Evolutionary conservation across 352 stramenopile genomes (phyloP), one percentile per base, ranked within the genome.

Genomic region (Bremia lactucae): DNA sequence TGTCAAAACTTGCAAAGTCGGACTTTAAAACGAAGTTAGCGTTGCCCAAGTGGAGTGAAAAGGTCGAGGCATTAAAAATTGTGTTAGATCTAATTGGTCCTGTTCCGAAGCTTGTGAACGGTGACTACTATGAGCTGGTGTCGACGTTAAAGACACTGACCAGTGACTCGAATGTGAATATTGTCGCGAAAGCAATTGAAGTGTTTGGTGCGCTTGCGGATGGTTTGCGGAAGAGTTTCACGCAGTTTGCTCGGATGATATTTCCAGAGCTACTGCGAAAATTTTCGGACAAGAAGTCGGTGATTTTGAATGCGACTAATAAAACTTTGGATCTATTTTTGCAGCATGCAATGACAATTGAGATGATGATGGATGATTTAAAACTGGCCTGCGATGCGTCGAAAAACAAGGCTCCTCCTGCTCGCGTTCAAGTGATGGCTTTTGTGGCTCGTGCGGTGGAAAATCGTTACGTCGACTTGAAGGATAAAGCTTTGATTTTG

Each of bases 161-260:
- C 13, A 87, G 86, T 26, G 81, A 94, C 42, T 73, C 81, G 13
- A 94, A 94, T 43, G 81, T 94, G 16, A 91, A 94, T 36, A 91
- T 94, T 42, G 66, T 83, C 20, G 79, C 79, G 4, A 94, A 91
- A 35, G 66, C 81, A 24, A 72, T 94, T 36, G 79, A 91, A 69
- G 72, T 94, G 10, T 48, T 91, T 16, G 79, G 81, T 18, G 81
- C 63, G 2, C 54, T 94, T 2, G 56, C 81, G 0, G 79, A 94
- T 49, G 81, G 81, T 6, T 55, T 94, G 31, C 64, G 81, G 6
- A 88, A 85, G 50, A 80, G 78, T 36, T 94, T 94, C 23, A 76
- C 62, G 6, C 75, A 83, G 37, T 81, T 87, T 38, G 77, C 79
- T 15, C 58, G 75, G 28, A 58, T 70, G 20, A 71, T 92, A 59